phyloP scores from a whole-genome alignment of 2,329 filamentous ascomycete species.

The Xylariaceae sp. region DNA sequence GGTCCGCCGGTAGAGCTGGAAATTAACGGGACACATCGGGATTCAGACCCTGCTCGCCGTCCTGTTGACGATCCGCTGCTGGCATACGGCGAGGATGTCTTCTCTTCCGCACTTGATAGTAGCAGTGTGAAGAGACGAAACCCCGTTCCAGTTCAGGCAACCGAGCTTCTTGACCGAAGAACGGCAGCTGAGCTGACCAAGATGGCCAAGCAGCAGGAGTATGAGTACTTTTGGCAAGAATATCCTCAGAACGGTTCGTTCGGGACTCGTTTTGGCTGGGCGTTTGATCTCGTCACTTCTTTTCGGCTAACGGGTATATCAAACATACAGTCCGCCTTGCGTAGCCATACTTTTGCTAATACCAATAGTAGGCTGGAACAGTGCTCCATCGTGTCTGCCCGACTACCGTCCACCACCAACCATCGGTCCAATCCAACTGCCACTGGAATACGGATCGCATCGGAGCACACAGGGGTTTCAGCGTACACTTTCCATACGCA shows the following conservation, averaged over 20 bases:
- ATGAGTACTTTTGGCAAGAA: constrained; percentile 59
- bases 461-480: constrained; percentile 45
- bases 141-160: not conserved
- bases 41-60: too few relatives aligned
- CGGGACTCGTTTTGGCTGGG: constrained; percentile 52
- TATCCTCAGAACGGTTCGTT: constrained; percentile 53
- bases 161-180: constrained; percentile 2
- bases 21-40: too few relatives aligned
- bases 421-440: constrained; percentile 36
- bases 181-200: constrained; percentile 8
- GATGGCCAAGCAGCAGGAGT: constrained; percentile 28
- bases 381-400: constrained; percentile 46
- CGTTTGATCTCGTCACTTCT: constrained; percentile 51
- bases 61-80: too few relatives aligned
- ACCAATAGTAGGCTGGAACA: constrained; percentile 53
- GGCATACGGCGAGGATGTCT: too few relatives aligned
- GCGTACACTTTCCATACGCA: constrained; percentile 39
- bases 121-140: too few relatives aligned
- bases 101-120: too few relatives aligned
- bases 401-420: constrained; percentile 40
- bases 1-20: too few relatives aligned
- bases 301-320: constrained; percentile 53
- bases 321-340: not conserved
- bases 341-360: constrained; percentile 1
- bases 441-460: constrained; percentile 41